phyloP scores from a whole-genome alignment of 306 rosid genomes.

The Urtica urens region DNA sequence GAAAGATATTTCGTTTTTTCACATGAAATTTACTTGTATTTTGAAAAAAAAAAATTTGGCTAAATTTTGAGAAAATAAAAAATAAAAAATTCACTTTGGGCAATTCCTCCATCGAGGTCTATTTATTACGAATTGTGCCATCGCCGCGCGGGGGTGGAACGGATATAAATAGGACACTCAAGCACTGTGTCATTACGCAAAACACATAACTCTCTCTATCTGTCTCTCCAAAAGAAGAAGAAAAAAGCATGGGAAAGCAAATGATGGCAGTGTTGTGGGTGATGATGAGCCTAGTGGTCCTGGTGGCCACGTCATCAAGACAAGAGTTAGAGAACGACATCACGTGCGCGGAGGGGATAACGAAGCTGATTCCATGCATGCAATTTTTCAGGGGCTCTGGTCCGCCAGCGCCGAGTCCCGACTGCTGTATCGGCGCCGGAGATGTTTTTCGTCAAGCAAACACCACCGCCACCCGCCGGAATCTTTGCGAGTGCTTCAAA shows the following conservation, averaged over 20 bases:
- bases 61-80: too few species aligned
- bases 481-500: slow-evolving; percentile 12
- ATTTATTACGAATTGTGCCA: too few species aligned
- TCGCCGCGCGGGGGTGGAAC: too few species aligned
- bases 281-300: background rate
- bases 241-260: slow-evolving; percentile 9
- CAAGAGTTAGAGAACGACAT: slow-evolving; percentile 1
- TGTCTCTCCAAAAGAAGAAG: too few species aligned
- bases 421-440: slow-evolving; percentile 6
- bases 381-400: slow-evolving; percentile 2
- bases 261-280: slow-evolving; percentile 4
- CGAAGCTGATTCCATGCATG: slow-evolving; percentile 1
- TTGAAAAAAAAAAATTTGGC: too few species aligned
- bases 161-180: too few species aligned
- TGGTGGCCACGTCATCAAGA: background rate
- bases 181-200: too few species aligned
- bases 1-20: too few species aligned
- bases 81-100: too few species aligned
- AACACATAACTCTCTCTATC: too few species aligned
- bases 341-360: slow-evolving; percentile 11
- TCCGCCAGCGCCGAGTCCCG: background rate
- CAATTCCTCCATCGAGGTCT: too few species aligned
- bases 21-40: too few species aligned
- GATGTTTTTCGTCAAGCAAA: background rate
- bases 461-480: background rate